Percentiles rank a stretch among this genome's conserved stretches.
These are phyloP conservation scores for Pittosporum tobira DNA, from an alignment of 129 eudicot species.

Conservation along the genomic window DNA sequence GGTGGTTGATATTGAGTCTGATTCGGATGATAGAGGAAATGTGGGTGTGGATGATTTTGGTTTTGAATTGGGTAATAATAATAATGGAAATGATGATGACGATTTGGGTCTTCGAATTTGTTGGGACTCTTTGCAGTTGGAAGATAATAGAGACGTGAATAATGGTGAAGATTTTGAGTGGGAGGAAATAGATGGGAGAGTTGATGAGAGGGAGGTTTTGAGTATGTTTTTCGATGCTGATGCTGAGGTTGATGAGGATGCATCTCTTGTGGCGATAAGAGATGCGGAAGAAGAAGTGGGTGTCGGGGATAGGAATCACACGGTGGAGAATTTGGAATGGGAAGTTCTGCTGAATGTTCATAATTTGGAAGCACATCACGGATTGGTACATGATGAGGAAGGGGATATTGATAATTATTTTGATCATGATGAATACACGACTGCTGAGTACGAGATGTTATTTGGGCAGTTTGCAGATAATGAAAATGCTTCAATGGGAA, in stretches of 20 bases:
- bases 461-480: constrained; percentile 55
- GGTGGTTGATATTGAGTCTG: constrained; percentile 21
- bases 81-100: constrained; percentile 19
- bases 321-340: constrained; percentile 30
- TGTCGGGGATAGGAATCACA: constrained; percentile 15
- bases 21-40: constrained; percentile 15
- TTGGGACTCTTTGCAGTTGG: constrained; percentile 44
- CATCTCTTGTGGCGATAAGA: constrained; percentile 19
- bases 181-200: constrained; percentile 55
- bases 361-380: constrained; percentile 29
- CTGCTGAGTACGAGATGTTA: constrained; percentile 39
- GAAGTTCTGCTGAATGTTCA: constrained; percentile 37
- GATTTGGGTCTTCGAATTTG: constrained; percentile 21
- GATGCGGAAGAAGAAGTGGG: constrained; percentile 31
- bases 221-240: constrained; percentile 37
- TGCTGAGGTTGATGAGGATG: constrained; percentile 36
- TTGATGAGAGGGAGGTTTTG: constrained; percentile 37
- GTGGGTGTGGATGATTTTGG: constrained; percentile 15
- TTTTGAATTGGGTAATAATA: constrained; percentile 16
- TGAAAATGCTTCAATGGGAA: constrained; percentile 26
- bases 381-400: constrained; percentile 14
- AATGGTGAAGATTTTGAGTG: constrained; percentile 44
- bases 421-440: constrained; percentile 25
- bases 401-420: background rate
- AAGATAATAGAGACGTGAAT: constrained; percentile 22